Evolutionary conservation across 2,329 filamentous ascomycete genomes (phyloP), one percentile per base, ranked within the genome.

Genomic region (Stagonosporopsis chrysanthemi): DNA sequence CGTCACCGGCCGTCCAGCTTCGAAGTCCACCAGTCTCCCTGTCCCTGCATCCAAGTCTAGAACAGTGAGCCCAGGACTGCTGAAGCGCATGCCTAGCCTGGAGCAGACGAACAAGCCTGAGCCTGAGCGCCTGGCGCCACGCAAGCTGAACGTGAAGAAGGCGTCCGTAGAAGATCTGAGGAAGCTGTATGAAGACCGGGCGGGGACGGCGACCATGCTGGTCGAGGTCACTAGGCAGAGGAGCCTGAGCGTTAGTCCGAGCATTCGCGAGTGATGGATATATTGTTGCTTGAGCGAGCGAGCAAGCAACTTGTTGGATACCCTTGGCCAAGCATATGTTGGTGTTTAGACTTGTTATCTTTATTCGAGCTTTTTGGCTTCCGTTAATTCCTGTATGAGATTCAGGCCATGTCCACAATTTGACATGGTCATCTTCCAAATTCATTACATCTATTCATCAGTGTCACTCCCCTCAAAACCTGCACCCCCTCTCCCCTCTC

Each of bases 141-240:
- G 61, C n/a, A 78, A 71, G 51, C 63, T 81, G 31, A 77, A 79
- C 39, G 40, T 81, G 39, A 77, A 77, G 61, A 80, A 81, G 61
- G 69, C 76, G 43, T 78, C 75, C 17, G 81, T 83, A 4, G 80
- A 82, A 42, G 79, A 82, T 66, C 60, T 83, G 58, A 68, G 80
- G 51, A 66, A 77, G 60, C 63, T 82, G 50, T 83, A 82, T 57
- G 81, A 83, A 63, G 80, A 82, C 63, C 66, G 80, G 41, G 78
- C 76, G 7, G 77, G 73, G 2, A 78, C 78, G 14, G 79, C 72
- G 39, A 68, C 66, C 55, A 69, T 62, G 28, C 59, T 77, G 60
- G 70, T 70, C 4, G 64, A 68, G 52, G 43, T 52, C 8, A 33
- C 39, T 8, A 31, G 54, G 28, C 39, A 48, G 48, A 29, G 48